phyloP scores from a whole-genome alignment of 192 early-diverging fungal species.

The Mortierella claussenii region DNA sequence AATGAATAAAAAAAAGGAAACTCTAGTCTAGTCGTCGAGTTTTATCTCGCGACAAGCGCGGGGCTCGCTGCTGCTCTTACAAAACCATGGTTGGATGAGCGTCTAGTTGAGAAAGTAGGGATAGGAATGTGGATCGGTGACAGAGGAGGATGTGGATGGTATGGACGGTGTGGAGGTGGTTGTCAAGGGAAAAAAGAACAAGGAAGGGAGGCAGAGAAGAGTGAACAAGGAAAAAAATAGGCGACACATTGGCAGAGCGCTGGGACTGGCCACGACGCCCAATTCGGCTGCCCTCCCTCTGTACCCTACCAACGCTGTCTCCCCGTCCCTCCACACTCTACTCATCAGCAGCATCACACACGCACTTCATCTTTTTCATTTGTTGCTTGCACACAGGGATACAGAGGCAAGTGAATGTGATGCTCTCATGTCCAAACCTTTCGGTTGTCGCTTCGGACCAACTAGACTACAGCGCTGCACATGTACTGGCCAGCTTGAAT shows the following conservation, averaged over 20 bases:
- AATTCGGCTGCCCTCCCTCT: background rate
- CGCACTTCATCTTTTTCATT: background rate
- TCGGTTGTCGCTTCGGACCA: background rate
- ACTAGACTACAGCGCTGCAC: too few relatives aligned
- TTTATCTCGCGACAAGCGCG: too few relatives aligned
- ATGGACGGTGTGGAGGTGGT: background rate
- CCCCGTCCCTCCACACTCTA: background rate
- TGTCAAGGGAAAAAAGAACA: background rate
- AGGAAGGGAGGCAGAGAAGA: background rate
- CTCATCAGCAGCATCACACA: background rate
- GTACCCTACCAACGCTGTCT: background rate
- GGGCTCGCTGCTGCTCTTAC: too few relatives aligned
- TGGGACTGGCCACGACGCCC: background rate
- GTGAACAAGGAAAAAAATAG: background rate
- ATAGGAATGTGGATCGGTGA: too few relatives aligned
- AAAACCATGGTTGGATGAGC: too few relatives aligned
- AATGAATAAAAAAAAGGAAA: too few relatives aligned
- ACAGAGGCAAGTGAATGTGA: constrained; percentile 8
- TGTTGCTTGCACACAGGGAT: too few relatives aligned
- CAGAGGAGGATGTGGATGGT: background rate
- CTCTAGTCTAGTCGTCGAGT: too few relatives aligned
- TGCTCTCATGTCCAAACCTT: constrained; percentile 4
- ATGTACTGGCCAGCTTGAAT: too few relatives aligned
- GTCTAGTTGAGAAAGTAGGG: too few relatives aligned
- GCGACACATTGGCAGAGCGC: background rate